Percentiles rank a stretch among this genome's conserved stretches.
Evolutionary conservation across 2,329 filamentous ascomycete genomes (phyloP).

Genomic region (Ramularia collo-cygni): DNA sequence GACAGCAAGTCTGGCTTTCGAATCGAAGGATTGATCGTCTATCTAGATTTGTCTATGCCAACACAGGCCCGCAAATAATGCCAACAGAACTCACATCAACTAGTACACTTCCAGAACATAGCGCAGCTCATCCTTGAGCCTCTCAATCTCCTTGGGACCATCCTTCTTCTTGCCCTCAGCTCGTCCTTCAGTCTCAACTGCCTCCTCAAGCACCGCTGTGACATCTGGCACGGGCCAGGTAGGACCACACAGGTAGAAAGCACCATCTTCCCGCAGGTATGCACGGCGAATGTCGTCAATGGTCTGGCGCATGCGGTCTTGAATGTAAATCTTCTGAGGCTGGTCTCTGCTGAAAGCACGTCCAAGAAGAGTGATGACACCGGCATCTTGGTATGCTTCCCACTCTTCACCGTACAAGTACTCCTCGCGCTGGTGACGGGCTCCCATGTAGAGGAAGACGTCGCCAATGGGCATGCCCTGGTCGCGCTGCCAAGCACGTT

Average conservation of each 20-base stretch:
- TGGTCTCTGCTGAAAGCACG: constrained; percentile 95
- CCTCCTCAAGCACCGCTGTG: constrained; percentile 87
- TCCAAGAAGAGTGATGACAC: constrained; percentile 88
- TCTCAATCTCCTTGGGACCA: constrained; percentile 75
- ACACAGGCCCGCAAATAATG: too few relatives aligned
- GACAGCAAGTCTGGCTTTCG: too few relatives aligned
- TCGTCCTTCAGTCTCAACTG: constrained; percentile 70
- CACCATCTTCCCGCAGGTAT: constrained; percentile 80
- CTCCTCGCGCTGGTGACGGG: constrained; percentile 94
- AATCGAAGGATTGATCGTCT: too few relatives aligned
- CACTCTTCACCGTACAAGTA: constrained; percentile 99
- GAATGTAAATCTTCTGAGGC: constrained; percentile 98
- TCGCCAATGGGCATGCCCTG: constrained; percentile 91
- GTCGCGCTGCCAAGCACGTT: constrained; percentile 96
- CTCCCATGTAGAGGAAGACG: constrained; percentile 93
- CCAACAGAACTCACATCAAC: neutral
- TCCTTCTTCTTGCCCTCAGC: constrained; percentile 32
- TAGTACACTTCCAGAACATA: constrained; percentile 97
- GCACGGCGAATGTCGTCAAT: constrained; percentile 74
- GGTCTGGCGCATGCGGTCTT: constrained; percentile 92
- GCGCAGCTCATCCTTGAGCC: constrained; percentile 85
- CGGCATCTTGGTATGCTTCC: constrained; percentile 94
- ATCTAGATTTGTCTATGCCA: too few relatives aligned
- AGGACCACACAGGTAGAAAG: constrained; percentile 95
- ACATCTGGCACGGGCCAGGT: constrained; percentile 99